A percentile compares a stretch with the other conserved stretches of the same genome.
Evolutionary conservation across 176 grass and related monocot genomes (phyloP).

Genomic region (Thalia dealbata): DNA sequence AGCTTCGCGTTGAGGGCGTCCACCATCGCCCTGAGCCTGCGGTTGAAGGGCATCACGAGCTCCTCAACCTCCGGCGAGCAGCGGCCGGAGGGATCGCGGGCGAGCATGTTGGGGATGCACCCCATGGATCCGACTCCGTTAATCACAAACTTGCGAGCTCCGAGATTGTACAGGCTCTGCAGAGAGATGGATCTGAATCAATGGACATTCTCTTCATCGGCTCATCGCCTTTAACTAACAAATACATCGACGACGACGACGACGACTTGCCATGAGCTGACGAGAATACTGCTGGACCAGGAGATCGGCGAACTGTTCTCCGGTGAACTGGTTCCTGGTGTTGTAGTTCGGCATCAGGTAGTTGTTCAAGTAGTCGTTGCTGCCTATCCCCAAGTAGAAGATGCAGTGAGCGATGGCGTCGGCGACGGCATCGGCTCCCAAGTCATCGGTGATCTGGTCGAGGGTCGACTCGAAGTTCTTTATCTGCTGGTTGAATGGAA

Average conservation of each 20-base stretch:
- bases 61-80: conserved; percentile 77
- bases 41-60: conserved; percentile 74
- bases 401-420: conserved; percentile 28
- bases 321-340: conserved; percentile 70
- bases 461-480: conserved; percentile 63
- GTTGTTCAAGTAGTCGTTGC: conserved; percentile 98
- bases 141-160: no score
- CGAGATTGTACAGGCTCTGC: no score
- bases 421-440: not conserved
- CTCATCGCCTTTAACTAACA: no score
- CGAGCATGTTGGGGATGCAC: conserved; percentile 89
- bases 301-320: conserved; percentile 66
- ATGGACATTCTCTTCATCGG: no score
- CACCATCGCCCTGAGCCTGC: conserved; percentile 63
- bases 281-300: conserved; percentile 65
- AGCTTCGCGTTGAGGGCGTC: conserved; percentile 52
- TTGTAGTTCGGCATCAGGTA: conserved; percentile 96
- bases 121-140: no score
- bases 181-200: no score
- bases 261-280: conserved; percentile 45
- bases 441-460: conserved; percentile 23
- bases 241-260: no score
- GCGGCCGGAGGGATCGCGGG: conserved; percentile 27
- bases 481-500: conserved; percentile 87
- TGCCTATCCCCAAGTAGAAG: conserved; percentile 89